Evolutionary conservation across 805 yeast species (phyloP).

Genomic region (Kluyveromyces dobzhanskii): DNA sequence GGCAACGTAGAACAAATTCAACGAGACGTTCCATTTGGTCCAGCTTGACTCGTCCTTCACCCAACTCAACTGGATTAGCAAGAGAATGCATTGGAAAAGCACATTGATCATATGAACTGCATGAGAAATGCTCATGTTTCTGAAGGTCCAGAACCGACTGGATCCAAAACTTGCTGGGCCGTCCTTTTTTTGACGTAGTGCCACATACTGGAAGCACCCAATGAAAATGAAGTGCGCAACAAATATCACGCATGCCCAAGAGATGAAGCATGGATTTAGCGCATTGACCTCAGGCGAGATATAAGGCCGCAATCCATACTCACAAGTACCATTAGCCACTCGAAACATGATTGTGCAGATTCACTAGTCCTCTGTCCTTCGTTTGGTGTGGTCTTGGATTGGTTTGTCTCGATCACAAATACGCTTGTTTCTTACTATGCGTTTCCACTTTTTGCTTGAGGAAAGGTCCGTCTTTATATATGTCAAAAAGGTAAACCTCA

Average conservation of each 20-base stretch:
- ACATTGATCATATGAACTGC: conserved; percentile 18
- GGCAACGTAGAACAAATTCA: conserved; percentile 15
- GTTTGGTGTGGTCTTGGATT: too few relatives aligned
- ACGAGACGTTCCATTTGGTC: conserved; percentile 8
- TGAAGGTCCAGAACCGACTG: conserved; percentile 5
- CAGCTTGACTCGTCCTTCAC: conserved; percentile 5
- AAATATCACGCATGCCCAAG: conserved; percentile 11
- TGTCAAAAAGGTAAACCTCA: too few relatives aligned
- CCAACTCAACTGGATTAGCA: conserved; percentile 10
- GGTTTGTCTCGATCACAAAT: too few relatives aligned
- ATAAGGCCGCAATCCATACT: conserved; percentile 25
- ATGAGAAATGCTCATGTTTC: conserved; percentile 11
- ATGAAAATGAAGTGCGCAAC: conserved; percentile 14
- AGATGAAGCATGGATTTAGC: conserved; percentile 29
- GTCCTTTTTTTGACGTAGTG: conserved; percentile 10
- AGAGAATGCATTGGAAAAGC: conserved; percentile 12
- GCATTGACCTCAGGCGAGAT: conserved; percentile 28
- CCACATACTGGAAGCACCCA: conserved; percentile 18
- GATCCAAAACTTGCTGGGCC: conserved; percentile 14
- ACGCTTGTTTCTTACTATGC: too few relatives aligned
- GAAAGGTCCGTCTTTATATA: too few relatives aligned
- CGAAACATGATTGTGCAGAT: neutral
- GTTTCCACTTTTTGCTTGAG: too few relatives aligned
- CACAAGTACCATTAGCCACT: conserved; percentile 4
- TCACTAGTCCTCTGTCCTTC: too few relatives aligned